Evolutionary conservation across 139 green algal species (phyloP).

Genomic region (Chlorella vulgaris): DNA sequence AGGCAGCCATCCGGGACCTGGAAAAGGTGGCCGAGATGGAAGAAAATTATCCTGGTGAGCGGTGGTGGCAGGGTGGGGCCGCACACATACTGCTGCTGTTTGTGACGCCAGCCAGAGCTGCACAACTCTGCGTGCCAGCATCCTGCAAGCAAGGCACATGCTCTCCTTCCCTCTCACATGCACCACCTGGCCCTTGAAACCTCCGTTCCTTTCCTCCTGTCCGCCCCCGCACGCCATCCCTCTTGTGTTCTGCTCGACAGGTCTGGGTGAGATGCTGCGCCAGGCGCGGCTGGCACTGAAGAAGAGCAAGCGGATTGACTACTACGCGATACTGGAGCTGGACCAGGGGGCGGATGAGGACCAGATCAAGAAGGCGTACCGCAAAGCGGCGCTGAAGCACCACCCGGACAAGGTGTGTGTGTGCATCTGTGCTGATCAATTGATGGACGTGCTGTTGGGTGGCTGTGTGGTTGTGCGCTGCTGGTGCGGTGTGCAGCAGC

Average conservation of each 20-base stretch:
- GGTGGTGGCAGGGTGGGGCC: not conserved
- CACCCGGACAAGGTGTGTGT: conserved; percentile 86
- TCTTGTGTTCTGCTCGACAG: too few species aligned
- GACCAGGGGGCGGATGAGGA: conserved; percentile 38
- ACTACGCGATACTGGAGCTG: conserved; percentile 59
- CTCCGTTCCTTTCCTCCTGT: too few species aligned
- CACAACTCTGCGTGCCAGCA: conserved; percentile 23
- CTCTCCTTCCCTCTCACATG: too few species aligned
- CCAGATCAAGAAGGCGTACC: conserved; percentile 87
- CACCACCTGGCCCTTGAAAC: too few species aligned
- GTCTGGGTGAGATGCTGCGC: conserved; percentile 40
- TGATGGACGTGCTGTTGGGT: too few species aligned
- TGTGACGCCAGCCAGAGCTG: not conserved
- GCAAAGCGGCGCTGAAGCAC: conserved; percentile 82
- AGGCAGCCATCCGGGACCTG: conserved; percentile 50
- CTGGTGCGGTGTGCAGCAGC: too few species aligned
- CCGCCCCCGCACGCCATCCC: too few species aligned
- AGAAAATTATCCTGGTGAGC: conserved; percentile 5
- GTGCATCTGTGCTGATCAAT: not conserved
- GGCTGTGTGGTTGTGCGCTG: too few species aligned
- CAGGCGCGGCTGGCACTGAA: conserved; percentile 48
- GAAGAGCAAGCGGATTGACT: conserved; percentile 61
- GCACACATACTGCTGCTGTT: not conserved
- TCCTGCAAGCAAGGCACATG: too few species aligned
- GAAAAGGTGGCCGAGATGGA: conserved; percentile 40